A percentile compares a stretch with the other conserved stretches of the same genome.
Conservation (phyloP, 495 filamentous ascomycete genomes). For the Neurospora sp. region DNA sequence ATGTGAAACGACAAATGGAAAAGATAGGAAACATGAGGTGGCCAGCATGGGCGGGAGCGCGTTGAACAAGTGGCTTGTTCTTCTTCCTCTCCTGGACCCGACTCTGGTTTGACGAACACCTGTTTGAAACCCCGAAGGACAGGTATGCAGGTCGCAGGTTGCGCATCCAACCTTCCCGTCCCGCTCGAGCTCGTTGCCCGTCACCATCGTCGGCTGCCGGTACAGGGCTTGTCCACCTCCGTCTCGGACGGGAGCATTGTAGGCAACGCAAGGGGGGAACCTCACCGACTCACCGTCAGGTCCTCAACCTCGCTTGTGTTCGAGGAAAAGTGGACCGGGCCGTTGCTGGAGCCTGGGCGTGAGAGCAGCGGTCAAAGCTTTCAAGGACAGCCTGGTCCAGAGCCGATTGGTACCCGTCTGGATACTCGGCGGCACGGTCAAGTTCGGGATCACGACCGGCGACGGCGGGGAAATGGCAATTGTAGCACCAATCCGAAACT, state of each 20-base stretch:
- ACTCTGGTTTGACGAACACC: background rate
- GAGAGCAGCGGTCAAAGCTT: background rate
- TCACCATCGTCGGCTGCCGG: background rate
- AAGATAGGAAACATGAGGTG: background rate
- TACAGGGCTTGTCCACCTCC: background rate
- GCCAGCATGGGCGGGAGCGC: background rate
- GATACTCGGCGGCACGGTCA: background rate
- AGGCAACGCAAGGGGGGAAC: background rate
- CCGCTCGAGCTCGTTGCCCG: background rate
- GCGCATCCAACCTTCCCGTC: background rate
- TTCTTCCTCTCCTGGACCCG: background rate
- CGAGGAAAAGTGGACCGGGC: background rate
- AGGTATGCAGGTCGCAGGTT: background rate
- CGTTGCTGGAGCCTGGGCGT: background rate
- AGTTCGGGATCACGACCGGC: background rate
- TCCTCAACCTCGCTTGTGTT: slow-evolving; percentile 4
- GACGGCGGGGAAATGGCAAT: background rate
- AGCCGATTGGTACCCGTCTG: background rate
- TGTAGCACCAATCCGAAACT: background rate
- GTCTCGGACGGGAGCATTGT: background rate
- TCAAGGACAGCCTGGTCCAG: background rate
- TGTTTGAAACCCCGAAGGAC: background rate
- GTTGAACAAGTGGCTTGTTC: background rate
- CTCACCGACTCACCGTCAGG: background rate
- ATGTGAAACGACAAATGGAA: background rate